Percentiles rank a stretch among this genome's conserved stretches.
Evolutionary conservation across 108 stramenopile genomes (phyloP).

Genomic region (Cyclostephanos tholiformis): DNA sequence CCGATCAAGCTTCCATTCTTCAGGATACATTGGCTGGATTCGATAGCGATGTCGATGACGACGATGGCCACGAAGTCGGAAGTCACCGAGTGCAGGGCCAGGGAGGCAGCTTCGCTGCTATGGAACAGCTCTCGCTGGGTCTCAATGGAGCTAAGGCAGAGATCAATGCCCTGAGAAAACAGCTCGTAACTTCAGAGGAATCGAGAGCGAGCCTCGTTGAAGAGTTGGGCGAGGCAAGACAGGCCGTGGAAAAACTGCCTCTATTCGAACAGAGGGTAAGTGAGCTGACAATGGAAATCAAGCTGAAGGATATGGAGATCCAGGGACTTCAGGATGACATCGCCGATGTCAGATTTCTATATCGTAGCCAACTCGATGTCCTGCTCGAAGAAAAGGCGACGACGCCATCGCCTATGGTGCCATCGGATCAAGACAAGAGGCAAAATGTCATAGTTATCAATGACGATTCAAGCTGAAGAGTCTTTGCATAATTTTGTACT

Average conservation of each 20-base stretch:
- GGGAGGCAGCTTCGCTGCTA: slow-evolving; percentile 73
- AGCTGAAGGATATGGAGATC: slow-evolving; percentile 72
- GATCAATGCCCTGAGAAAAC: slow-evolving; percentile 58
- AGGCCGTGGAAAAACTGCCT: slow-evolving; percentile 75
- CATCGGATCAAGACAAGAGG: slow-evolving; percentile 10
- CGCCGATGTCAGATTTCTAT: slow-evolving; percentile 69
- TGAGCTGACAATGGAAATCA: slow-evolving; percentile 66
- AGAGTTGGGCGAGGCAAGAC: slow-evolving; percentile 59
- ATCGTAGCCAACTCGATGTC: slow-evolving; percentile 69
- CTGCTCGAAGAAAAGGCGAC: slow-evolving; percentile 77
- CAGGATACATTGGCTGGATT: slow-evolving; percentile 64
- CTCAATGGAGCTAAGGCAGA: slow-evolving; percentile 70
- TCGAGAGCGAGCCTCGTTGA: slow-evolving; percentile 56
- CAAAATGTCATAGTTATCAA: background rate
- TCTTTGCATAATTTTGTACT: background rate
- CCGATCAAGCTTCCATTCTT: slow-evolving; percentile 76
- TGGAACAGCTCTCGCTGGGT: slow-evolving; percentile 74
- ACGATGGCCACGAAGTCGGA: slow-evolving; percentile 46
- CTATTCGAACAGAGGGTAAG: slow-evolving; percentile 69
- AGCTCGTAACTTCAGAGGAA: slow-evolving; percentile 65
- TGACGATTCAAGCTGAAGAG: slow-evolving; percentile 9
- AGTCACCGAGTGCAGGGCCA: slow-evolving; percentile 33
- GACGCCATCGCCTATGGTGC: background rate
- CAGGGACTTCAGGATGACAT: slow-evolving; percentile 73
- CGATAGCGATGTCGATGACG: slow-evolving; percentile 59